phyloP scores from a whole-genome alignment of 1,139 yeast species.

The Yamadazyma oceani region DNA sequence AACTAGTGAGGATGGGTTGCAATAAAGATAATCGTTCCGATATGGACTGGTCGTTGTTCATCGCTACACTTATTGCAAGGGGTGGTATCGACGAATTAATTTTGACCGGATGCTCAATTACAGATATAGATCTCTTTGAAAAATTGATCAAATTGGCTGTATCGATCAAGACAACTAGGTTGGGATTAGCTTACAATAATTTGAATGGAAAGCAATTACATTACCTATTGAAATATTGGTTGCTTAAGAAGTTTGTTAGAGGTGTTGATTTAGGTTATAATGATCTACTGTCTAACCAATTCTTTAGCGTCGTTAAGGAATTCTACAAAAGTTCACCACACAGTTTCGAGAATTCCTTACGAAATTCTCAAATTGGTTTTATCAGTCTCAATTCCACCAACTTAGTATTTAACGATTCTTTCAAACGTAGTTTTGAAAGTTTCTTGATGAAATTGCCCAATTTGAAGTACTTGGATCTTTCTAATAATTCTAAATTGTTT shows the following conservation, averaged over 20 bases:
- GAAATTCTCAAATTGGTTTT: conserved; percentile 46
- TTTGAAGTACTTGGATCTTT: conserved; percentile 63
- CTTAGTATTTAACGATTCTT: conserved; percentile 36
- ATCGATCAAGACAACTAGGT: conserved; percentile 47
- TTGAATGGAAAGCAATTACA: conserved; percentile 51
- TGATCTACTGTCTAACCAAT: conserved; percentile 47
- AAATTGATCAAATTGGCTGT: conserved; percentile 58
- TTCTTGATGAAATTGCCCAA: conserved; percentile 45
- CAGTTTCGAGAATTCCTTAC: conserved; percentile 20
- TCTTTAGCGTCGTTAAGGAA: conserved; percentile 28
- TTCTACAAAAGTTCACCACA: conserved; percentile 15
- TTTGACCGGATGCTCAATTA: conserved; percentile 70
- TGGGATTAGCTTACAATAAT: conserved; percentile 72
- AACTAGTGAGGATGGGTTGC: conserved; percentile 54
- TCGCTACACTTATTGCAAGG: conserved; percentile 65
- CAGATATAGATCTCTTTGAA: conserved; percentile 53
- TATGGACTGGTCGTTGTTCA: conserved; percentile 73
- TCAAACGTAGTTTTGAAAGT: conserved; percentile 33
- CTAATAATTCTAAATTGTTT: conserved; percentile 63
- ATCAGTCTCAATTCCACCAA: conserved; percentile 73
- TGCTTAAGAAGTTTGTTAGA: conserved; percentile 34
- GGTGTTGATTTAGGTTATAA: conserved; percentile 76
- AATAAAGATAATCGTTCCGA: conserved; percentile 61
- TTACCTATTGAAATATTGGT: conserved; percentile 45
- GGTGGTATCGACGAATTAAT: conserved; percentile 75